Conservation (phyloP, 1,284 basidiomycete species). For the Ceratobasidium sp. region DNA sequence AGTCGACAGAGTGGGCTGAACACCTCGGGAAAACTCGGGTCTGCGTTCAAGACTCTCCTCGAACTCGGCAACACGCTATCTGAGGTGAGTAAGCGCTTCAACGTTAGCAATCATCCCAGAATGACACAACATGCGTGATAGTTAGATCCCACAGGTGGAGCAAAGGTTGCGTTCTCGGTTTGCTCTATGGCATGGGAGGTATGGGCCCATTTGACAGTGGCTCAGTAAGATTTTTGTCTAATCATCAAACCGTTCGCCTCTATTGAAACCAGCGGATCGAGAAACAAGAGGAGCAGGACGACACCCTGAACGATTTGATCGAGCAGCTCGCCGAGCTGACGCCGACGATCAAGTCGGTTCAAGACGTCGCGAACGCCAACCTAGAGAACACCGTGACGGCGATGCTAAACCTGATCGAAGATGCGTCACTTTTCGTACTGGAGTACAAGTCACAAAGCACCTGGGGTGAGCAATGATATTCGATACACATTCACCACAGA, state of each 20-base stretch:
- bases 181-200: conserved; percentile 19
- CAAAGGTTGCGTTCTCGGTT: neutral
- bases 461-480: neutral
- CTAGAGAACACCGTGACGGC: neutral
- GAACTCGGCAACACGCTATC: neutral
- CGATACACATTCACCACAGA: neutral
- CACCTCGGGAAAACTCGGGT: no score
- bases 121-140: neutral
- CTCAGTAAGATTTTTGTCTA: no score
- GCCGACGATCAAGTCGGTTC: neutral
- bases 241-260: no score
- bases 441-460: neutral
- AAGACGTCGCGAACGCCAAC: neutral
- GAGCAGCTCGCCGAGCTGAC: neutral
- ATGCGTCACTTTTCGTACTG: neutral
- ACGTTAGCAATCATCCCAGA: neutral
- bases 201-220: neutral
- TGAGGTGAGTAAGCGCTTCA: neutral
- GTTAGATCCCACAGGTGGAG: neutral
- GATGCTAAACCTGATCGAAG: conserved; percentile 26
- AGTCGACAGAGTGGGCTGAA: no score
- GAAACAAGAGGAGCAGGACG: neutral
- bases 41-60: no score
- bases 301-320: neutral
- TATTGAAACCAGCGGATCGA: neutral